phyloP scores from a whole-genome alignment of 768 basidiomycete species.

The Leccinellum luteum region DNA sequence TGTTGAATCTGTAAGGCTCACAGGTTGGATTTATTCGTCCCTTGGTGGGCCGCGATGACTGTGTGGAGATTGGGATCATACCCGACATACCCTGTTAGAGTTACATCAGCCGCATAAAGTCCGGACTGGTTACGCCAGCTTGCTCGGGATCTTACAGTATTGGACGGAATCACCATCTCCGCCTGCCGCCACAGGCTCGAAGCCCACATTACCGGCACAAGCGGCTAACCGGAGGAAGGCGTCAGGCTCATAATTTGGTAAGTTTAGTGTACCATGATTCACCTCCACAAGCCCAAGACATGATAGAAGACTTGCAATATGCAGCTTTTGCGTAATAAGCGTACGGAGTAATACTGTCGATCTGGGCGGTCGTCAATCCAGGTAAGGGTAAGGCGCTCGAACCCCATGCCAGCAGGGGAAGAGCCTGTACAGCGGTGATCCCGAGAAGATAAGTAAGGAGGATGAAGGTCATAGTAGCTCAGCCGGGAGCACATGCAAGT shows the following conservation, averaged over 20 bases:
- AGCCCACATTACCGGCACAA: constrained; percentile 42
- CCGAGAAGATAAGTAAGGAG: constrained; percentile 7
- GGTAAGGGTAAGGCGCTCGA: constrained; percentile 23
- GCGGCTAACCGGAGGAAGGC: constrained; percentile 24
- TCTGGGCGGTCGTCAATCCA: constrained; percentile 36
- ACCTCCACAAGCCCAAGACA: constrained; percentile 56
- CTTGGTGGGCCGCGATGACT: constrained; percentile 37
- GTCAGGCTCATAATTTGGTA: not conserved
- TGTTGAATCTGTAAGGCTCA: constrained; percentile 29
- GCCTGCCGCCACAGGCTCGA: constrained; percentile 43
- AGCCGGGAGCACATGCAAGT: not conserved
- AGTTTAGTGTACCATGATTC: constrained; percentile 4
- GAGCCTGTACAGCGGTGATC: constrained; percentile 5
- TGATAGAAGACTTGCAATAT: constrained; percentile 42
- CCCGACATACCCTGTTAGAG: constrained; percentile 32
- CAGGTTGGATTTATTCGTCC: constrained; percentile 26
- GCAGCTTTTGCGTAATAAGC: constrained; percentile 48
- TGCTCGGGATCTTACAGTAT: constrained; percentile 32
- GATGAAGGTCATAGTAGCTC: constrained; percentile 2
- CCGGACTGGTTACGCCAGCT: not conserved
- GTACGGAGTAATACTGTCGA: constrained; percentile 45
- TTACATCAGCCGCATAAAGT: not conserved
- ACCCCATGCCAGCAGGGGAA: constrained; percentile 26
- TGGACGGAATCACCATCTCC: constrained; percentile 41
- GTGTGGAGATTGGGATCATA: constrained; percentile 36